Evolutionary conservation across 768 basidiomycete genomes (phyloP).

Genomic region (Zangia roseola): DNA sequence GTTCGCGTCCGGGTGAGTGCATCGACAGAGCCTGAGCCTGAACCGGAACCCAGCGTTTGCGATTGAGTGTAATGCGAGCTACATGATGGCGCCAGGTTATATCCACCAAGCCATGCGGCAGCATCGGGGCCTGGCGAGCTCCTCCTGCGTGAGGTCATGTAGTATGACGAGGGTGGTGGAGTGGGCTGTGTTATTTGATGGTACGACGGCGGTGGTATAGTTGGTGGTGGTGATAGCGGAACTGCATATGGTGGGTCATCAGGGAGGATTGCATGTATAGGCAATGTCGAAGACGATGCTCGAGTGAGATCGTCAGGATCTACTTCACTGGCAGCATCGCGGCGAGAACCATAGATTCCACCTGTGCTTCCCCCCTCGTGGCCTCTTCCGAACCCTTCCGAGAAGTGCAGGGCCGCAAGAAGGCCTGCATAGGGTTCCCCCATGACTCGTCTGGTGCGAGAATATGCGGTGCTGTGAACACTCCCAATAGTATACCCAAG

Average conservation of each 20-base stretch:
- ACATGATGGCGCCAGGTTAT: constrained; percentile 24
- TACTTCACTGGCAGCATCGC: constrained; percentile 5
- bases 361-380: constrained; percentile 29
- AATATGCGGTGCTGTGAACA: background rate
- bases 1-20: constrained; percentile 28
- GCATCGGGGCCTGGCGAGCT: constrained; percentile 31
- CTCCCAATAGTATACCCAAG: constrained; percentile 3
- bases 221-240: constrained; percentile 28
- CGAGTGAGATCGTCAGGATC: constrained; percentile 12
- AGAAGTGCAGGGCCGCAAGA: constrained; percentile 22
- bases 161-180: constrained; percentile 30
- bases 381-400: constrained; percentile 10
- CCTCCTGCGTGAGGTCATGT: constrained; percentile 11
- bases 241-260: constrained; percentile 17
- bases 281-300: constrained; percentile 26
- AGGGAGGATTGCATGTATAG: constrained; percentile 11
- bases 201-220: background rate
- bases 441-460: constrained; percentile 3
- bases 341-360: constrained; percentile 26
- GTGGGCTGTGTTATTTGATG: constrained; percentile 8
- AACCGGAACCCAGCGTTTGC: constrained; percentile 29
- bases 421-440: constrained; percentile 30
- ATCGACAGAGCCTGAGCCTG: constrained; percentile 25
- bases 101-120: constrained; percentile 25
- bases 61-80: constrained; percentile 28